These are phyloP conservation scores for Vaccinium macrocarpon DNA, from an alignment of 148 eudicot species.

Conservation along the genomic window DNA sequence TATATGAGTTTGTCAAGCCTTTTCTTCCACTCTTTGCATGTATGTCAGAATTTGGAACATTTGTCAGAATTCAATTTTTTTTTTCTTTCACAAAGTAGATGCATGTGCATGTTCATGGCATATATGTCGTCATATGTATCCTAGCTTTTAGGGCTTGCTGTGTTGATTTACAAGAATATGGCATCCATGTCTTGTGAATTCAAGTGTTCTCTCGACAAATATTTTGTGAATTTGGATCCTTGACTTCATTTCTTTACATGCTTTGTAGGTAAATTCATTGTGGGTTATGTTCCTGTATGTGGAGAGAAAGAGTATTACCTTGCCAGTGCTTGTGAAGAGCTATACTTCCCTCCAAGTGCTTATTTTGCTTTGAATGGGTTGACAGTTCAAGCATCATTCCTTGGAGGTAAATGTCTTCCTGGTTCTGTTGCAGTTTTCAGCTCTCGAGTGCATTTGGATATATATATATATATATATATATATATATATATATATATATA, in stretches of 20 bases:
- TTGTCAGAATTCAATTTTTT: not conserved
- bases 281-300: slow-evolving; percentile 70
- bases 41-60: not conserved
- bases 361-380: slow-evolving; percentile 80
- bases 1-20: slow-evolving; percentile 2
- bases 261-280: slow-evolving; percentile 71
- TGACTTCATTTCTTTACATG: not conserved
- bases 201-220: not conserved
- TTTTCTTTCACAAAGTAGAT: not conserved
- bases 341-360: slow-evolving; percentile 94
- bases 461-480: too few relatives aligned
- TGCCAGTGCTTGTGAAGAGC: slow-evolving; percentile 82
- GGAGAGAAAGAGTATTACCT: slow-evolving; percentile 95
- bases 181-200: not conserved
- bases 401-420: slow-evolving; percentile 64
- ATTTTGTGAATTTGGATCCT: not conserved
- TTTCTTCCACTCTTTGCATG: not conserved
- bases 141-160: not conserved
- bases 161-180: not conserved
- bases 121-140: not conserved
- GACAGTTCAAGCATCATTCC: slow-evolving; percentile 78
- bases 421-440: not conserved
- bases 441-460: not conserved
- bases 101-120: not conserved
- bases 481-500: too few relatives aligned